Conservation (phyloP, 805 yeast species). For the Ogataea chonburiensis region DNA sequence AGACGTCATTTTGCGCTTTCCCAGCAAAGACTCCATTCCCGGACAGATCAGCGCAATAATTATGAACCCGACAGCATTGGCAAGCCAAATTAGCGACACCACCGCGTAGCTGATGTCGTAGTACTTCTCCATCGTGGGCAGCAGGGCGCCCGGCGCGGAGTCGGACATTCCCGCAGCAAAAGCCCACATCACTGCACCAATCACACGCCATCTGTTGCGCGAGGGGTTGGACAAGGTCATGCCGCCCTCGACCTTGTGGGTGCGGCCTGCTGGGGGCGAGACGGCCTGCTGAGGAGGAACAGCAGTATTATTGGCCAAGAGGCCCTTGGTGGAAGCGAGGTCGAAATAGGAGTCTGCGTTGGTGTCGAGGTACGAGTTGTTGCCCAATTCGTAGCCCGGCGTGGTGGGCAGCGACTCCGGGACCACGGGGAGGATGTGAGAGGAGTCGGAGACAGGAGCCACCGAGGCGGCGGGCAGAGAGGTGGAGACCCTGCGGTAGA, state of each 20-base stretch:
- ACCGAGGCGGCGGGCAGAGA: conserved; percentile 4
- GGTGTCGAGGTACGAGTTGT: conserved; percentile 10
- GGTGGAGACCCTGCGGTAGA: conserved; percentile 11
- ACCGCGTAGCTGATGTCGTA: conserved; percentile 49
- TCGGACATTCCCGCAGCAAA: conserved; percentile 47
- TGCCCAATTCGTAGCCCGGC: conserved; percentile 36
- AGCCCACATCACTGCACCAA: conserved; percentile 41
- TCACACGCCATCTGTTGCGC: conserved; percentile 41
- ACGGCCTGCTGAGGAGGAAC: background rate
- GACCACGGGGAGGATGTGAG: conserved; percentile 35
- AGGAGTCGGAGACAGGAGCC: conserved; percentile 10
- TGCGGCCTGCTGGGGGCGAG: background rate
- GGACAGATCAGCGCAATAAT: conserved; percentile 50
- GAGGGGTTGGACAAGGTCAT: conserved; percentile 46
- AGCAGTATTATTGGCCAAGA: conserved; percentile 11
- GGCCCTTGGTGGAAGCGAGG: conserved; percentile 8
- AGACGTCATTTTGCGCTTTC: conserved; percentile 39
- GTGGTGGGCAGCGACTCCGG: conserved; percentile 44
- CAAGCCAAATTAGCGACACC: conserved; percentile 59
- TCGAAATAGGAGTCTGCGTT: conserved; percentile 22
- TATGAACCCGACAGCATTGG: conserved; percentile 56
- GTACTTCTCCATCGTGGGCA: conserved; percentile 51
- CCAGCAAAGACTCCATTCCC: conserved; percentile 40
- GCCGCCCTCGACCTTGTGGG: conserved; percentile 17
- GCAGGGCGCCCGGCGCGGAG: conserved; percentile 60